Evolutionary conservation across 139 green algal species (phyloP), one percentile per base, ranked within the genome.

Genomic region (Micromonas commoda): DNA sequence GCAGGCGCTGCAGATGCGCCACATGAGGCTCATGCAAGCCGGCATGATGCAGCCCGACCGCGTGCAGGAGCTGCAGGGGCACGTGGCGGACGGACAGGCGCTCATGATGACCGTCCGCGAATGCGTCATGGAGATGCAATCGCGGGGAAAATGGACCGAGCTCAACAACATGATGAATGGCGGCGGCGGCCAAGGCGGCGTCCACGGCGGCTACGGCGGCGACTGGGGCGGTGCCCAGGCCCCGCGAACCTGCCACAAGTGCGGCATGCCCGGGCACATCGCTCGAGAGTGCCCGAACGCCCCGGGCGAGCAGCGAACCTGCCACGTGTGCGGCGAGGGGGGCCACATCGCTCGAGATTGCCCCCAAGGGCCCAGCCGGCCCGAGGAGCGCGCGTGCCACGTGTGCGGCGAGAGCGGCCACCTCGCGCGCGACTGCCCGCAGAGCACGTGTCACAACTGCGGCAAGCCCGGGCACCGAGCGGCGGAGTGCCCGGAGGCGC

Each of bases 381-480:
- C n/a, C n/a, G n/a, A n/a, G n/a, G n/a, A 57, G 9, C 63, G 63
- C 29, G 72, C 74, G n/a, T 83, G 79, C 79, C 79, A 83, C 75
- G 26, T 64, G 19, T 83, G 79, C 73, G 79, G 79, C 23, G 6
- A 77, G 38, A 39, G 77, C 13, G 79, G 79, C 23, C 79, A 83
- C 64, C 75, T 83, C 24, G 81, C 71, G 79, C 38, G 74, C 3
- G 79, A 83, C 23, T 83, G 79, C 74, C 74, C 79, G 5, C 9
- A 83, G 35, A 72, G 3, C 73, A 23, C 26, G 37, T 94, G 90
- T 84, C 83, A 83, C 71, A 70, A 83, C 20, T 94, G 90, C 82
- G 88, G 88, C 4, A 33, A 74, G 13, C 37, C 45, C 1, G 90
- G 90, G 0, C 90, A 94, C 78, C 68, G 90, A n/a, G 81, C 45